Evolutionary conservation across 2,329 filamentous ascomycete species (phyloP).

Genomic region (Gnomoniopsis sp.): DNA sequence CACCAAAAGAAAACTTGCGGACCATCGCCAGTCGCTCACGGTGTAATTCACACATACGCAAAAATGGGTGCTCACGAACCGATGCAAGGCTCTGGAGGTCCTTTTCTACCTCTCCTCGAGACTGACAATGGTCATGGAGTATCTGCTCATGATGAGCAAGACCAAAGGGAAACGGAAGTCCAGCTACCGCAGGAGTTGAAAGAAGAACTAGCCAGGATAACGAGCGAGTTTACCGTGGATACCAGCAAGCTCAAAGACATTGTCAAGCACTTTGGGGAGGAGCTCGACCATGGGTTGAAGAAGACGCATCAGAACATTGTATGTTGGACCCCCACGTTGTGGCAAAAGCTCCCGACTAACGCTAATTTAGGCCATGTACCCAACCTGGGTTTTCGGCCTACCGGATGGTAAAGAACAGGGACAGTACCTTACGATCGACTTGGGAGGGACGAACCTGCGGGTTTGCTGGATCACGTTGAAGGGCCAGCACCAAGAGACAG

Average conservation of each 20-base stretch:
- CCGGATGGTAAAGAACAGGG: conserved; percentile 76
- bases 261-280: conserved; percentile 1
- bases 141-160: neutral
- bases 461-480: conserved; percentile 29
- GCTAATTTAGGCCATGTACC: conserved; percentile 9
- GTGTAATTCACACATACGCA: too few species aligned
- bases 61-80: neutral
- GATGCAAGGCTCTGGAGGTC: neutral
- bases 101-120: neutral
- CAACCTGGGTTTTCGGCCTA: conserved; percentile 30
- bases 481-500: conserved; percentile 40
- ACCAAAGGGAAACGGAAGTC: neutral
- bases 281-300: conserved; percentile 7
- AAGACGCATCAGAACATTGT: conserved; percentile 13
- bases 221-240: conserved; percentile 2
- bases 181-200: conserved; percentile 1
- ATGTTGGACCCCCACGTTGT: neutral
- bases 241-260: conserved; percentile 10
- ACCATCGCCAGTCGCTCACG: too few species aligned
- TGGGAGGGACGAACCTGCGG: conserved; percentile 33
- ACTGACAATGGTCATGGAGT: neutral
- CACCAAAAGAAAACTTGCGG: too few species aligned
- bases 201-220: neutral
- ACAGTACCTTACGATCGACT: conserved; percentile 29
- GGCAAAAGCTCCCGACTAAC: neutral